A percentile compares a stretch with the other conserved stretches of the same genome.
Evolutionary conservation across 768 basidiomycete species (phyloP).

Genomic region (Ramaria rubella): DNA sequence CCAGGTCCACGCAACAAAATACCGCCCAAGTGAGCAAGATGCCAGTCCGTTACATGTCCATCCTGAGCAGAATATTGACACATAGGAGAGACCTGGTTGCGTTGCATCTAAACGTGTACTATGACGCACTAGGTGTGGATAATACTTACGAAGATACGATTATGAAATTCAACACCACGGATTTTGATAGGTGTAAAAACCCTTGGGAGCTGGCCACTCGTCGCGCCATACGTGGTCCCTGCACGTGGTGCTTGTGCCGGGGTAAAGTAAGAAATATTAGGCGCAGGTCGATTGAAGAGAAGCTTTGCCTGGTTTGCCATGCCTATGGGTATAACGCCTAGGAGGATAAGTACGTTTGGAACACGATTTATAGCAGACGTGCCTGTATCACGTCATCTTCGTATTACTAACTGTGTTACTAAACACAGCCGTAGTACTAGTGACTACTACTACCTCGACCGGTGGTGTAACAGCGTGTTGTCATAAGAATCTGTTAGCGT

Average conservation of each 20-base stretch:
- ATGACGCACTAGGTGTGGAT: not conserved
- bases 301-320: not conserved
- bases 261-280: slow-evolving; percentile 39
- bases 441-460: no score
- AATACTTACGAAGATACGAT: slow-evolving; percentile 39
- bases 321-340: no score
- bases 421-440: no score
- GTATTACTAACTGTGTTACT: no score
- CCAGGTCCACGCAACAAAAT: slow-evolving; percentile 51
- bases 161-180: slow-evolving; percentile 45
- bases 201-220: slow-evolving; percentile 31
- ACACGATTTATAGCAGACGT: no score
- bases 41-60: slow-evolving; percentile 50
- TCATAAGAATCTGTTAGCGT: no score
- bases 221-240: slow-evolving; percentile 36
- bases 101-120: not conserved
- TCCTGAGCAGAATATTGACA: slow-evolving; percentile 56
- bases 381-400: no score
- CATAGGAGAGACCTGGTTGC: slow-evolving; percentile 39
- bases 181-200: slow-evolving; percentile 52
- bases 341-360: no score
- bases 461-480: no score
- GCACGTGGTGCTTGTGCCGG: slow-evolving; percentile 39
- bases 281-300: slow-evolving; percentile 34
- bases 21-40: slow-evolving; percentile 49